phyloP scores from a whole-genome alignment of 1,139 yeast genomes.

The Sugiyamaella novakii region DNA sequence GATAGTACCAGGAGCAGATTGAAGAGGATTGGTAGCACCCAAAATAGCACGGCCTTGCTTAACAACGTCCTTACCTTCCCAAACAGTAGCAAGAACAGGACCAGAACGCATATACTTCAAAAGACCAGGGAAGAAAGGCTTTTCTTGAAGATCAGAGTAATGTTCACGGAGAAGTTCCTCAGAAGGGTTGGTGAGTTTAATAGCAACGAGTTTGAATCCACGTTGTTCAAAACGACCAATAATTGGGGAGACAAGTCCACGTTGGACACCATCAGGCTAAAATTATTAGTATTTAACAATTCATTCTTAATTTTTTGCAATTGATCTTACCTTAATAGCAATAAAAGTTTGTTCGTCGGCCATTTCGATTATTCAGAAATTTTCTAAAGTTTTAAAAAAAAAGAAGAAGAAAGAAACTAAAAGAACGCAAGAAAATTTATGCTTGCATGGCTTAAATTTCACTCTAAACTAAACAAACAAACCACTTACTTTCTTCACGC shows the following conservation, averaged over 20 bases:
- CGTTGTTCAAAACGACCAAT: conserved; percentile 93
- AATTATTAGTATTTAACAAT: no score
- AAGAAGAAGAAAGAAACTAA: conserved; percentile 1
- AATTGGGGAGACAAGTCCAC: conserved; percentile 92
- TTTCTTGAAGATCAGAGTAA: conserved; percentile 91
- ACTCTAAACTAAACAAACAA: no score
- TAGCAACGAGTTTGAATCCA: conserved; percentile 96
- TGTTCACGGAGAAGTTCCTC: conserved; percentile 89
- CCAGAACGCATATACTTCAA: conserved; percentile 97
- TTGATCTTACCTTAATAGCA: conserved; percentile 78
- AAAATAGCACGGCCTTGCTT: conserved; percentile 96
- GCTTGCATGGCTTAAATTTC: no score
- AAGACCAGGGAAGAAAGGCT: conserved; percentile 96
- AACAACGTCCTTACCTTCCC: conserved; percentile 99
- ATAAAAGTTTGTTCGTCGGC: conserved; percentile 91
- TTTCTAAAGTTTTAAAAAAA: not conserved
- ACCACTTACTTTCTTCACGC: no score
- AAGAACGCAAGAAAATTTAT: not conserved
- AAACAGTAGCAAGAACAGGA: conserved; percentile 97
- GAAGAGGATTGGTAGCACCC: conserved; percentile 99
- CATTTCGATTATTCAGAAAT: conserved; percentile 5
- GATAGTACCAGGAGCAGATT: conserved; percentile 98
- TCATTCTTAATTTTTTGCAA: no score
- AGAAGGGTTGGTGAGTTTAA: conserved; percentile 87
- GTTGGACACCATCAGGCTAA: conserved; percentile 98